phyloP scores from a whole-genome alignment of 2,329 filamentous ascomycete species.

The Fusarium denticulatum region DNA sequence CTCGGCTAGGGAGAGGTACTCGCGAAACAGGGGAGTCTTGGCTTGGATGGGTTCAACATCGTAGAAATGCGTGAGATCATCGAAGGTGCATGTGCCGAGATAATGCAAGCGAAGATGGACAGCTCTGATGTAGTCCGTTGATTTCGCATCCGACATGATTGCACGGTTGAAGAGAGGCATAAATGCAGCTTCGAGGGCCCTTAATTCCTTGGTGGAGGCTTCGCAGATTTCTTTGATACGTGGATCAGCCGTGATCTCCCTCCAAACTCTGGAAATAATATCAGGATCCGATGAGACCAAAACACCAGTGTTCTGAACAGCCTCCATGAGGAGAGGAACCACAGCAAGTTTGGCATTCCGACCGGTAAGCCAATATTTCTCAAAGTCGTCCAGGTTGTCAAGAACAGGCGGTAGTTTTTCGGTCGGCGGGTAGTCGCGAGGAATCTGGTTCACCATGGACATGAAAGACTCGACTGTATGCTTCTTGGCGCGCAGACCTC shows the following conservation, averaged over 20 bases:
- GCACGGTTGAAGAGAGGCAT: constrained; percentile 47
- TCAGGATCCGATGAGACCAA: not conserved
- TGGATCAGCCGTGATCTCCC: constrained; percentile 2
- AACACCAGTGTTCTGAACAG: constrained; percentile 1
- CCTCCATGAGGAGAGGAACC: constrained; percentile 22
- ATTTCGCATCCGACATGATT: constrained; percentile 40
- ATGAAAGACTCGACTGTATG: constrained; percentile 35
- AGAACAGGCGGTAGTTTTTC: constrained; percentile 14
- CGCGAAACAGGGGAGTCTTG: constrained; percentile 45
- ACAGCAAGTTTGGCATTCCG: constrained; percentile 9
- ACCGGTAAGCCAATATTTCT: constrained; percentile 17
- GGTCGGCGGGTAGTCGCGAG: not conserved
- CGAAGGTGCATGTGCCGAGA: constrained; percentile 43
- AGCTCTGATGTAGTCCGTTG: constrained; percentile 44
- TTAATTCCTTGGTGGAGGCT: not conserved
- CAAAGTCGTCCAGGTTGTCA: constrained; percentile 33
- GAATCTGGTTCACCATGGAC: constrained; percentile 8
- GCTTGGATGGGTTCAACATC: constrained; percentile 30
- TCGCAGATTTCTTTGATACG: constrained; percentile 25
- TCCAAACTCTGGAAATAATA: constrained; percentile 11
- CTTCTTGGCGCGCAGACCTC: constrained; percentile 16
- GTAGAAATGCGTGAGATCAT: constrained; percentile 41
- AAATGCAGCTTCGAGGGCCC: constrained; percentile 45
- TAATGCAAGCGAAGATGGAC: constrained; percentile 48
- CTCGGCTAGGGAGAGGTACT: constrained; percentile 48